Evolutionary conservation across 805 yeast species (phyloP), one percentile per base, ranked within the genome.

Genomic region (Helenozyma baotianmanensis): DNA sequence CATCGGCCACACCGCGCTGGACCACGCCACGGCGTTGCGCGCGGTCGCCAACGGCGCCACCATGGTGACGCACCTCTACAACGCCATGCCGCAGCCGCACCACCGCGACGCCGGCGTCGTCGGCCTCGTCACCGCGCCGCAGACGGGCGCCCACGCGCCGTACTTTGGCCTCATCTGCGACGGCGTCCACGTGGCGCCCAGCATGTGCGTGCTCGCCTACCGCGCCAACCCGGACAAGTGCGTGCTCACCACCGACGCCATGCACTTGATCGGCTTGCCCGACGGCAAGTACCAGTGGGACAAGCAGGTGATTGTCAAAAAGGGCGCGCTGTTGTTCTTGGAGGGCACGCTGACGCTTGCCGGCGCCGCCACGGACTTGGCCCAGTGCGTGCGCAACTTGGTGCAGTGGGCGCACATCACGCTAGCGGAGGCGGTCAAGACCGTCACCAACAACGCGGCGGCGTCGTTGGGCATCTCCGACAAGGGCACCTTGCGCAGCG

Each of bases 31-130:
- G 14, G 65, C 62, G 10, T 37, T 64, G 14, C 53, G 61, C 32
- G 80, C 80, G 0, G 55, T 75, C 22, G 51, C 56, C 14, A 44
- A 58, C n/a, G 81, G 81, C 15, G 77, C 78, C 11, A 47, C 68
- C n/a, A 74, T 76, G 80, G 60, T 76, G 35, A 76, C 82, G 3
- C 82, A 76, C 47, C 60, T 76, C 32, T 76, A 71, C 54, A 76
- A 76, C 44, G 82, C 82, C 43, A 76, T 76, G 82, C 77, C 78
- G 3, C 70, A 55, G 56, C 77, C 76, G 6, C 80, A 74, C 45
- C 80, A 75, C 47, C 58, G 82, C 44, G 73, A 74, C 32, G 74
- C 72, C 9, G 80, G 81, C 10, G 69, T 74, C 14, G 64, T 74
- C 22, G 82, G 81, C 2, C 56, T 75, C 21, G 53, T 68, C 7